Evolutionary conservation across 1,284 basidiomycete species (phyloP), one percentile per base, ranked within the genome.

Genomic region (Naganishia sp.): DNA sequence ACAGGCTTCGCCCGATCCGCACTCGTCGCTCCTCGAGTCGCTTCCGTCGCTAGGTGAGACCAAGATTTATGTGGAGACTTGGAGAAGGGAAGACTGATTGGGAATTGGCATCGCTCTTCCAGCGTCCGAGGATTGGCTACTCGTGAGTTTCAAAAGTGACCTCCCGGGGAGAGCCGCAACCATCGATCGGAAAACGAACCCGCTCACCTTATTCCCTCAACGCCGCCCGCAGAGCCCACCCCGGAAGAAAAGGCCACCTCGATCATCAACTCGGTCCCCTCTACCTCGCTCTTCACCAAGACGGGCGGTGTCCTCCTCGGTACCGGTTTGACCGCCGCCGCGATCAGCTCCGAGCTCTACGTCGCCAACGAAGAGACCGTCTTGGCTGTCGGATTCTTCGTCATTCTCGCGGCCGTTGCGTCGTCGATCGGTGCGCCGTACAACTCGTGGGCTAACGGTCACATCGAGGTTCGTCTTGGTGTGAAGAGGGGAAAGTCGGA

Each of bases 311-410:
- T 94, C 75, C 84, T 96, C 75, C 87, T 97, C 69, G 92, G 93
- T 75, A 91, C 92, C 46, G 94, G 92, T 77, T 84, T 93, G 69
- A 83, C 89, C 68, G 95, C 94, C 32, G 87, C 93, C 23, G 94
- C 94, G 77, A 94, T 98, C 82, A 96, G 93, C 46, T 90, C 94
- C 80, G 95, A 99, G 83, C 87, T 98, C 66, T 98, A 97, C 80
- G 95, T 99, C 68, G 87, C 95, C 76, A 97, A 97, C 81, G 94
- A 97, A 82, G 94, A 96, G 84, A 88, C 90, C 42, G 87, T 94
- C 68, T 84, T 94, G 46, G 85, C 88, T 47, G 83, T 88, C 63
- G 94, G 90, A 58, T 92, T 90, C 74, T 84, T 91, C 72, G 89
- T 96, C 75, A 87, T 98, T 77, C 87, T 95, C 72, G 85, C 87